Evolutionary conservation across 768 basidiomycete genomes (phyloP), one percentile per base, ranked within the genome.

Genomic region (Hemileccinum impolitum): DNA sequence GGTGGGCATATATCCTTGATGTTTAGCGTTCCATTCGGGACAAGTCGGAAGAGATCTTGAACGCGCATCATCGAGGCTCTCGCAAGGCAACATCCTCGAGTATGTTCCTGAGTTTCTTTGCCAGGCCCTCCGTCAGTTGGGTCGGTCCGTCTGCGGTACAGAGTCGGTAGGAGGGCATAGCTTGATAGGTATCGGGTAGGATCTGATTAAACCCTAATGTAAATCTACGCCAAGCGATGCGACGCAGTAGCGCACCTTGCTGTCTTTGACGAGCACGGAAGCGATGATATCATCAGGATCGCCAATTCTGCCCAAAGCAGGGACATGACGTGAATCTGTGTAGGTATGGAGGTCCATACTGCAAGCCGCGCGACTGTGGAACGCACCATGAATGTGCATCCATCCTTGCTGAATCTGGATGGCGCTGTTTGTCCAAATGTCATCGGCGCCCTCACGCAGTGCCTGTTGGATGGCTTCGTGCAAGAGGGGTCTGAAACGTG

Each of bases 251-350:
- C 70, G 23, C 50, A 83, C 85, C 74, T 83, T 76, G 60, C 87
- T 79, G 48, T 82, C 75, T 51, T 84, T 71, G 5, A 92, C 87
- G 7, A 84, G 72, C 11, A 92, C 88, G 2, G 85, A 77, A 3
- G 76, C 90, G 39, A 92, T 75, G 51, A 92, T 92, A 64, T 92
- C 90, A 57, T 92, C 90, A 2, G 87, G 84, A 60, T 90, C 85
- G 13, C 88, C 87, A 43, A 90, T 84, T 39, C 90, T 75, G 1
- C 82, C 84, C 8, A 88, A 63, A 12, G 87, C 77, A 1, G 90
- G 90, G 6, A 88, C 59, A 48, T 92, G 91, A 36, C 90, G 77
- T 40, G 75, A 72, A 60, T 92, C 90, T 90, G 19, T 6, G 17
- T 21, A 1, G 6, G 34, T 11, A 40, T 18, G 32, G 21, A 36